Evolutionary conservation across 306 rosid genomes (phyloP).

Genomic region (Myrica gale): DNA sequence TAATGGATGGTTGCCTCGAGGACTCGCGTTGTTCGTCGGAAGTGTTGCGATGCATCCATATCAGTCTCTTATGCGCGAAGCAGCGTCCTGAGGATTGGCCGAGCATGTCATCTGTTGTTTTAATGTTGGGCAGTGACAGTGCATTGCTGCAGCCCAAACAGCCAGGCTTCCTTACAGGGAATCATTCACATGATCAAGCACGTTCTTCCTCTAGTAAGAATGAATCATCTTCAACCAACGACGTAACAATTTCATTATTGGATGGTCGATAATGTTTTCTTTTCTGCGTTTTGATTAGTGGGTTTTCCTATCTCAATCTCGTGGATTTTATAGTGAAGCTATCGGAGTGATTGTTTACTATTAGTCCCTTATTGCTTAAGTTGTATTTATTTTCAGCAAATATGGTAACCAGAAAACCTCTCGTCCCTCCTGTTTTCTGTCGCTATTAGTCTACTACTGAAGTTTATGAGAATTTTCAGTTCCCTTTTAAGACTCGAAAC

Average conservation of each 20-base stretch:
- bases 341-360: no score
- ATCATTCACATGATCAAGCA: not conserved
- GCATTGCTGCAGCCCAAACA: constrained; percentile 42
- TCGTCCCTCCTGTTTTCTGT: no score
- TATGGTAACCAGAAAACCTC: no score
- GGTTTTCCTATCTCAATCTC: no score
- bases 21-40: constrained; percentile 29
- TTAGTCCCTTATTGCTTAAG: no score
- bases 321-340: no score
- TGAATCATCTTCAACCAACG: constrained; percentile 38
- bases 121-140: constrained; percentile 49
- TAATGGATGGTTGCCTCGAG: constrained; percentile 20
- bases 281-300: no score
- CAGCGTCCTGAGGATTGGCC: constrained; percentile 57
- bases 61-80: constrained; percentile 55
- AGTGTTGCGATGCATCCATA: constrained; percentile 39
- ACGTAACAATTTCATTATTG: constrained; percentile 36
- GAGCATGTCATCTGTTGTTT: constrained; percentile 46
- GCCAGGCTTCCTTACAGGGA: constrained; percentile 42
- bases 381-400: no score
- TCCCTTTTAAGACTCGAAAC: no score
- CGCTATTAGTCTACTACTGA: no score
- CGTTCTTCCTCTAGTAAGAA: constrained; percentile 34
- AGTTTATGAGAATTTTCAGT: no score
- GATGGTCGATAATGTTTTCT: constrained; percentile 38